A percentile compares a stretch with the other conserved stretches of the same genome.
These are phyloP conservation scores for Trichoderma endophyticum DNA, from an alignment of 2,329 filamentous ascomycete species.

Conservation along the genomic window DNA sequence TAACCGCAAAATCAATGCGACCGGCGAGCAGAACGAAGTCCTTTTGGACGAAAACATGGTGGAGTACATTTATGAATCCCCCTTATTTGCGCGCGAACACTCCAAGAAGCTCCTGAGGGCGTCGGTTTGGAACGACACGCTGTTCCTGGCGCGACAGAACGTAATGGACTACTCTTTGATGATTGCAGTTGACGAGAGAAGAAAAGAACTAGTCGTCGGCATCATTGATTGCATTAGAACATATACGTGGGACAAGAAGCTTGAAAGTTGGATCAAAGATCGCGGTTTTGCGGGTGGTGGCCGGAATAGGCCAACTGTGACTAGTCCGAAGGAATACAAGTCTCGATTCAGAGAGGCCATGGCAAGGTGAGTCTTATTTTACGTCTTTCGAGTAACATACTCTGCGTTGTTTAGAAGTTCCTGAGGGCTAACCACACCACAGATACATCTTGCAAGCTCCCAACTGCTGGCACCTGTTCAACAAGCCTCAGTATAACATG, in stretches of 20 bases:
- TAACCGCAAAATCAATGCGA: slow-evolving; percentile 94
- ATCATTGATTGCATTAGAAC: slow-evolving; percentile 99
- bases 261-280: slow-evolving; percentile 99
- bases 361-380: slow-evolving; percentile 65
- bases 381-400: not conserved
- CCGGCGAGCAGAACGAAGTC: slow-evolving; percentile 93
- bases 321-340: slow-evolving; percentile 96
- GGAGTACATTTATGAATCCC: slow-evolving; percentile 97
- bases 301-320: slow-evolving; percentile 87
- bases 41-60: slow-evolving; percentile 98
- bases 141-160: slow-evolving; percentile 90
- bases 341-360: slow-evolving; percentile 94
- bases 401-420: not conserved
- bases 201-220: slow-evolving; percentile 89
- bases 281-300: slow-evolving; percentile 75
- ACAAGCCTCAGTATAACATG: slow-evolving; percentile 38
- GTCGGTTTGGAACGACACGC: slow-evolving; percentile 95
- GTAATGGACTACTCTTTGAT: slow-evolving; percentile 99
- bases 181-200: slow-evolving; percentile 90
- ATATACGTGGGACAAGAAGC: slow-evolving; percentile 99
- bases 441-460: slow-evolving; percentile 72
- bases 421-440: not conserved
- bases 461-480: slow-evolving; percentile 73
- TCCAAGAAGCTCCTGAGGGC: slow-evolving; percentile 89
- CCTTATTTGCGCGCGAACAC: slow-evolving; percentile 91